phyloP scores from a whole-genome alignment of 2,329 filamentous ascomycete species.

The Colletotrichum orbiculare region DNA sequence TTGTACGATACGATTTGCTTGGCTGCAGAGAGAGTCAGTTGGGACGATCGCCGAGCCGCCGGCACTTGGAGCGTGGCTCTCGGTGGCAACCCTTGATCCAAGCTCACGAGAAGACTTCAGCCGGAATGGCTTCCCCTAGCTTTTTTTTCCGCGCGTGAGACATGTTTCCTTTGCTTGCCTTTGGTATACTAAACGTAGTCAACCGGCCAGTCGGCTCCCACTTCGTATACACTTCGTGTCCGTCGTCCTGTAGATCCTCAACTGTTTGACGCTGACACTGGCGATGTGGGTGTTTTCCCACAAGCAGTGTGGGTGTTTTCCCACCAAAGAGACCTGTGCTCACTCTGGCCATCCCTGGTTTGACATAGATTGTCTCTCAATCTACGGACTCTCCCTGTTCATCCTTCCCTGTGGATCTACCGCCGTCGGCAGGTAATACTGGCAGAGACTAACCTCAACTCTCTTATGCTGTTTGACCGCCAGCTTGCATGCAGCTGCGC shows the following conservation, averaged over 20 bases:
- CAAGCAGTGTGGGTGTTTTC: too few species aligned
- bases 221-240: too few species aligned
- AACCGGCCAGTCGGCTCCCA: too few species aligned
- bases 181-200: not conserved
- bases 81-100: slow-evolving; percentile 14
- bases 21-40: too few species aligned
- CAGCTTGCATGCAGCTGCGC: slow-evolving; percentile 6
- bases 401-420: not conserved
- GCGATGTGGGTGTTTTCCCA: too few species aligned
- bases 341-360: too few species aligned
- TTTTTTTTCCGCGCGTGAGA: not conserved
- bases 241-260: too few species aligned
- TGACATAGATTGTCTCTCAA: too few species aligned
- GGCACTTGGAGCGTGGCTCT: not conserved
- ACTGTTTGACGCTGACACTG: too few species aligned
- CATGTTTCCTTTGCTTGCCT: slow-evolving; percentile 2
- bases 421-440: not conserved
- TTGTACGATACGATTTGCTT: not conserved
- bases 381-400: too few species aligned
- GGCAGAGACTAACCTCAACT: not conserved
- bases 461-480: not conserved
- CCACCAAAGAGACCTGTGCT: too few species aligned
- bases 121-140: not conserved
- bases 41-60: slow-evolving; percentile 15
- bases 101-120: slow-evolving; percentile 11